Evolutionary conservation across 805 yeast genomes (phyloP).

Genomic region (Groenewaldozyma salmanticensis): DNA sequence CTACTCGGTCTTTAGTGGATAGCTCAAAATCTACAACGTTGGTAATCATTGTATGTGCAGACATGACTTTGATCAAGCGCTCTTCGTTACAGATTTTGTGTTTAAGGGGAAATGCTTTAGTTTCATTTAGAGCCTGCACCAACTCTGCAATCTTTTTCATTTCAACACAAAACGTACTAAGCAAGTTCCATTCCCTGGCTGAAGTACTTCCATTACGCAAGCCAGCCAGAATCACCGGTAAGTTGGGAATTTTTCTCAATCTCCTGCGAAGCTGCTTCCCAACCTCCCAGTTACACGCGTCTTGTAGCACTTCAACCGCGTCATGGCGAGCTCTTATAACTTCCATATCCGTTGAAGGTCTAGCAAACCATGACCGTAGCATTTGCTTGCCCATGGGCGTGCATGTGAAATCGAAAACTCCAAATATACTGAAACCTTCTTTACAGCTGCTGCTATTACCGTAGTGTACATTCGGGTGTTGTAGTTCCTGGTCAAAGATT

Average conservation of each 20-base stretch:
- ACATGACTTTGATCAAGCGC: not conserved
- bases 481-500: not conserved
- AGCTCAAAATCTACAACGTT: not conserved
- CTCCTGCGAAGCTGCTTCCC: conserved; percentile 24
- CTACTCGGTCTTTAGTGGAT: not conserved
- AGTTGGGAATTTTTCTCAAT: conserved; percentile 39
- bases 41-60: not conserved
- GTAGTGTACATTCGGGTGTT: too few species aligned
- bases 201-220: conserved; percentile 51
- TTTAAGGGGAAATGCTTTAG: not conserved
- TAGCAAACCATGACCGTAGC: conserved; percentile 61
- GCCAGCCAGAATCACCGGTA: conserved; percentile 47
- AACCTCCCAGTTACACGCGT: conserved; percentile 7
- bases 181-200: conserved; percentile 37
- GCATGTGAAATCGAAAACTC: conserved; percentile 73
- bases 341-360: conserved; percentile 51
- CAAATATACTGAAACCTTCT: conserved; percentile 40
- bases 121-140: conserved; percentile 52
- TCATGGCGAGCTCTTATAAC: conserved; percentile 51
- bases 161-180: conserved; percentile 42
- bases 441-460: not conserved
- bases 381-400: conserved; percentile 68
- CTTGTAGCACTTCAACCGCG: conserved; percentile 36
- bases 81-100: not conserved
- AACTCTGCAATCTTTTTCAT: conserved; percentile 27